Base-by-base conservation (phyloP, 768 basidiomycete species). In the Auricularia auricula-judae region DNA sequence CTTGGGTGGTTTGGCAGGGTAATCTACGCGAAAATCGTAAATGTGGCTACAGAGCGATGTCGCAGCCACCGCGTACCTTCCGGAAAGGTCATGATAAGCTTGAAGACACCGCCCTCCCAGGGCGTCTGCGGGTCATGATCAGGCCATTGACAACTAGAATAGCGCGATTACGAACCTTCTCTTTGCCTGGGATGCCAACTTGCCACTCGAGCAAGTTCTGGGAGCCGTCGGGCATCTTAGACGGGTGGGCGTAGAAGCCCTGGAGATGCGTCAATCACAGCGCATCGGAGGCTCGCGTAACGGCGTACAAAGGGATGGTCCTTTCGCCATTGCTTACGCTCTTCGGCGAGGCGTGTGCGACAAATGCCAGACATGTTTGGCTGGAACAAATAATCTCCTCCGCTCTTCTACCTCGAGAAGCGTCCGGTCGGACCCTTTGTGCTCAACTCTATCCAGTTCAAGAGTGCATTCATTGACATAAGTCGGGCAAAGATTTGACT, bases 161-260 rank as follows among this genome's bases (percentile, higher is more conserved):
- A 42, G 51, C 64, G 68, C 58, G 11, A 39, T 36, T 12, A 82
- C 91, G 76, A 76, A 97, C 97, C 66, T 81, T 81, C 61, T 81
- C 67, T 77, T 97, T 98, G 35, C 97, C 97, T 18, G 97, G 97
- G 69, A 99, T 98, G 29, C 97, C 97, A 2, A 97, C 94, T 74
- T 98, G 97, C 97, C 97, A 99, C 74, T 93, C 87, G 85, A 98
- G 86, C 60, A 99, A 80, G 75, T 98, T 95, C 86, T 98, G 87
- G 2, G 93, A 89, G 18, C 96, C 93, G 76, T 99, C 97, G 29
- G 85, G 73, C 21, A 86, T 82, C 77, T 99, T 99, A 56, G 83
- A 79, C 29, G 97, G 97, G 73, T 92, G 91, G 47, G 97, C 97
- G 72, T 89, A 98, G 79, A 99, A 99, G 68, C 96, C 96, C 96